phyloP scores from a whole-genome alignment of 345 rosid species.

The Lepidium aucheri region DNA sequence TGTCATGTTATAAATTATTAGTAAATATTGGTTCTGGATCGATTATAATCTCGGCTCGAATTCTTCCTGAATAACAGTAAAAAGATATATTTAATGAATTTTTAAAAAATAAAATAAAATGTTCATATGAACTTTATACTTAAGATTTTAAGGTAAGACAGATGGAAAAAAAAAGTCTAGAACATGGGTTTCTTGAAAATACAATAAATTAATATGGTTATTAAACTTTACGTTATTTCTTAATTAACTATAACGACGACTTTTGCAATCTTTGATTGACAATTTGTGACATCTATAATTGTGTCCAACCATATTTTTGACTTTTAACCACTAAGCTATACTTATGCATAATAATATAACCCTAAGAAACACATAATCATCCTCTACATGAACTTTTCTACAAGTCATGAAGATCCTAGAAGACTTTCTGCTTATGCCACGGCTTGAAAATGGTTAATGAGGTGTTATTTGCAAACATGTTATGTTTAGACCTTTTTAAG shows the following conservation, averaged over 20 bases:
- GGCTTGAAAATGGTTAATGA: background rate
- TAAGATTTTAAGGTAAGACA: background rate
- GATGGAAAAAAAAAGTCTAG: background rate
- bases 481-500: background rate
- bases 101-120: background rate
- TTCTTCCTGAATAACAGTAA: too few relatives aligned
- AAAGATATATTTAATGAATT: too few relatives aligned
- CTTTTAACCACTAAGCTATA: background rate
- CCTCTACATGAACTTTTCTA: background rate
- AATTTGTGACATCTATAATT: conserved; percentile 1
- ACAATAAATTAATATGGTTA: background rate
- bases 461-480: background rate
- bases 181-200: background rate
- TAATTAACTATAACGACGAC: background rate
- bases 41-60: too few relatives aligned
- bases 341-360: background rate
- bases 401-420: background rate
- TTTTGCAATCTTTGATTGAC: background rate
- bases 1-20: too few relatives aligned
- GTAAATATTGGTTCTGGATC: too few relatives aligned
- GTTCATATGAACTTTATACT: background rate
- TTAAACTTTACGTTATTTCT: background rate
- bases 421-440: background rate
- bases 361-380: background rate
- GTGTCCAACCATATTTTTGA: conserved; percentile 12